These are phyloP conservation scores for Rhizophagus sp. DNA, from an alignment of 192 early-diverging fungal genomes.

Conservation along the genomic window DNA sequence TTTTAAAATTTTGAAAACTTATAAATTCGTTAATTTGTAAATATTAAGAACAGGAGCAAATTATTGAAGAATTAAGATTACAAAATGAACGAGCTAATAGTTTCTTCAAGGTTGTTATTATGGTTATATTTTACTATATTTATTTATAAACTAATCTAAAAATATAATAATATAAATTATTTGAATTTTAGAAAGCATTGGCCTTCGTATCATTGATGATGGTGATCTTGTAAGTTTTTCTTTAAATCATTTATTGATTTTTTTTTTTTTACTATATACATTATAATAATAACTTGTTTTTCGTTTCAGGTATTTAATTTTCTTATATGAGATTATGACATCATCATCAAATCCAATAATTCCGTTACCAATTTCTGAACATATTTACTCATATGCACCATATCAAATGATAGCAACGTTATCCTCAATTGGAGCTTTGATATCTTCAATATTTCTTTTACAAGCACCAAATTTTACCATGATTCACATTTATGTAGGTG, in stretches of 20 bases:
- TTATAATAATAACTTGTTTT: background rate
- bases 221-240: background rate
- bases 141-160: background rate
- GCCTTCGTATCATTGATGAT: constrained; percentile 1
- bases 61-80: background rate
- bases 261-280: background rate
- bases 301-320: background rate
- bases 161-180: no score
- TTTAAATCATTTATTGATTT: background rate
- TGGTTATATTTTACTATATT: background rate
- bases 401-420: constrained; percentile 21
- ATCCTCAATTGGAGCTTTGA: constrained; percentile 5
- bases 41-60: background rate
- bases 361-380: constrained; percentile 2
- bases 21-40: background rate
- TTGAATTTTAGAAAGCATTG: constrained; percentile 9
- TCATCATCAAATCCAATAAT: background rate
- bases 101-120: constrained; percentile 12
- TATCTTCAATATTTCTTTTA: constrained; percentile 19
- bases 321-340: background rate
- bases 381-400: constrained; percentile 2
- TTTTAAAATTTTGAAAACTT: background rate
- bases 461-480: constrained; percentile 13
- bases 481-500: constrained; percentile 8
- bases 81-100: constrained; percentile 18